Evolutionary conservation across 2,329 filamentous ascomycete genomes (phyloP).

Genomic region (Pseudogymnoascus sp.): DNA sequence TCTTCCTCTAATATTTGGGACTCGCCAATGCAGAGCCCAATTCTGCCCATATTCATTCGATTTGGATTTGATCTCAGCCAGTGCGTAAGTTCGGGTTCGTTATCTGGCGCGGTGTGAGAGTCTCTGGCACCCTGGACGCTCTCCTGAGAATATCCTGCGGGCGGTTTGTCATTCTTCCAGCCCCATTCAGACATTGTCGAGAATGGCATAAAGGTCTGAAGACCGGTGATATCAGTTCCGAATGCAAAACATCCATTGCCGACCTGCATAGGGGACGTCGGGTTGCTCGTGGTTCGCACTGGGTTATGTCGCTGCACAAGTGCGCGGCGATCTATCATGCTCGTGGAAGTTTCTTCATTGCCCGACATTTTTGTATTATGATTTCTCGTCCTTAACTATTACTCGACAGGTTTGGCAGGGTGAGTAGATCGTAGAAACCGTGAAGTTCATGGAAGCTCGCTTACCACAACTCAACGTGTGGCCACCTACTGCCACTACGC

Average conservation of each 20-base stretch:
- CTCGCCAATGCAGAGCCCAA: slow-evolving; percentile 33
- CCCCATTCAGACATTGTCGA: slow-evolving; percentile 37
- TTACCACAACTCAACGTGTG: no score
- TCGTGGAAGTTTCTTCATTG: background rate
- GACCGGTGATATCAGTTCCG: slow-evolving; percentile 38
- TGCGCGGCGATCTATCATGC: slow-evolving; percentile 16
- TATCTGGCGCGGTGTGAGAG: background rate
- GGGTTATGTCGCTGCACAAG: slow-evolving; percentile 22
- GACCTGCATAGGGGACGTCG: slow-evolving; percentile 34
- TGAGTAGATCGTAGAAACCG: no score
- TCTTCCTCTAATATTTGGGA: slow-evolving; percentile 24
- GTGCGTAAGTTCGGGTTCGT: slow-evolving; percentile 19
- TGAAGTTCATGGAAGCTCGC: no score
- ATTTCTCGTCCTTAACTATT: background rate
- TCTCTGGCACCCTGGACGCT: background rate
- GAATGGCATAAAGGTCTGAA: slow-evolving; percentile 38
- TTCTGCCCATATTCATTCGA: slow-evolving; percentile 37
- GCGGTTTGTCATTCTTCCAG: slow-evolving; percentile 40
- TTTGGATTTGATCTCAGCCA: slow-evolving; percentile 47
- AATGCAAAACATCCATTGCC: slow-evolving; percentile 43
- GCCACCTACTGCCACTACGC: no score
- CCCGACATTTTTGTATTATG: background rate
- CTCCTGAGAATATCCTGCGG: slow-evolving; percentile 20
- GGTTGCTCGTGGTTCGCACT: slow-evolving; percentile 18
- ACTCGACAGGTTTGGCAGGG: no score